phyloP scores from a whole-genome alignment of 805 yeast species.

The Tetrapisispora iriomotensis region DNA sequence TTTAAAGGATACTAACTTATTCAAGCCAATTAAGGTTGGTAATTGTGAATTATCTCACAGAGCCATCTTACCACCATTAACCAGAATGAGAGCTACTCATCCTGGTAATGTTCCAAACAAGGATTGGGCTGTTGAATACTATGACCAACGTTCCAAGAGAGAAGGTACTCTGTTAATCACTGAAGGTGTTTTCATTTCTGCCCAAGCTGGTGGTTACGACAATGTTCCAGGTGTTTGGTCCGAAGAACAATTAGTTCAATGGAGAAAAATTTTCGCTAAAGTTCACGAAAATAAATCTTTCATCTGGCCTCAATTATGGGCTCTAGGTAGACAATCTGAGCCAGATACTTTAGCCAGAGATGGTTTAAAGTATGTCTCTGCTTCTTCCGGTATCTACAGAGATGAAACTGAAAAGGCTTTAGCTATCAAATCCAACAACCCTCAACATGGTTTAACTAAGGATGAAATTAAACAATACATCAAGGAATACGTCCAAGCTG shows the following conservation, averaged over 20 bases:
- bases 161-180: conserved; percentile 46
- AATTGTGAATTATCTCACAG: conserved; percentile 27
- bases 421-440: conserved; percentile 27
- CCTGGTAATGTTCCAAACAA: conserved; percentile 33
- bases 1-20: conserved; percentile 27
- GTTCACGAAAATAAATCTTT: conserved; percentile 43
- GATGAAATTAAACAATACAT: conserved; percentile 33
- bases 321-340: conserved; percentile 33
- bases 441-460: conserved; percentile 23
- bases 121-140: conserved; percentile 39
- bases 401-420: conserved; percentile 27
- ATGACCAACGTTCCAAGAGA: conserved; percentile 40
- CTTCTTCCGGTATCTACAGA: conserved; percentile 30
- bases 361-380: conserved; percentile 32
- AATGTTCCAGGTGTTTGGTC: conserved; percentile 41
- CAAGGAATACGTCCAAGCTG: conserved; percentile 35
- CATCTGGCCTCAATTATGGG: conserved; percentile 43
- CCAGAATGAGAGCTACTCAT: conserved; percentile 31
- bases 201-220: conserved; percentile 32
- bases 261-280: conserved; percentile 39
- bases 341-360: conserved; percentile 30
- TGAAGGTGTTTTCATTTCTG: conserved; percentile 45
- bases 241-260: conserved; percentile 36
- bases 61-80: conserved; percentile 34
- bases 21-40: conserved; percentile 37